Evolutionary conservation across 306 rosid genomes (phyloP), one percentile per base, ranked within the genome.

Genomic region (Rosa rugosa): DNA sequence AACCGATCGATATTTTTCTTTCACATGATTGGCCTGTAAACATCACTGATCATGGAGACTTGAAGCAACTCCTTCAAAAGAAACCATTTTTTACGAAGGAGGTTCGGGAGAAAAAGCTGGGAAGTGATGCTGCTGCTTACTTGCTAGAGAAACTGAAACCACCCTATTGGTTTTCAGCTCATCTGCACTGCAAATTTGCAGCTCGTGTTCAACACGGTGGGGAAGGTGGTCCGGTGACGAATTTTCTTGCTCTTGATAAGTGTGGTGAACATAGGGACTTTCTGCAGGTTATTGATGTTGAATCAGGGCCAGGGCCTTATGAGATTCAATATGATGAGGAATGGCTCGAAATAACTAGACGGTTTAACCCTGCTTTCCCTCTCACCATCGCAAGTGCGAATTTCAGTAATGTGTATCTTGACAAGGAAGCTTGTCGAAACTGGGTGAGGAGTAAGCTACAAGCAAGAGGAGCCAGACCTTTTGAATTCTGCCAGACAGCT

Each of bases 21-120:
- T 94, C 98, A 3, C 97, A 94, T 80, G 98, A 94, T 85, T 94
- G 98, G 98, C 98, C 97, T 0, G 41, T 87, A 74, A 88, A 93
- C 36, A 89, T 94, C 86, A 92, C 97, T 72, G 97, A 92, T 69
- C 89, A 81, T 80, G 98, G 98, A 84, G 78, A 94, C 76, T 88
- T 86, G 86, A 50, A 82, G 87, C 82, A 86, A 56, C 97, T 92
- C 81, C 82, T 91, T 74, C 83, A 42, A 63, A 65, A 36, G 14
- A 92, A 92, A 82, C 87, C 77, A 27, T 80, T 27, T 27, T 27
- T 27, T 27, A 27, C 31, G 31, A 27, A 27, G 31, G 31, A 27
- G 31, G 31, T 27, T 27, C 31, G 31, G 31, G 31, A 27, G 31
- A 27, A 27, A 27, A 90, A 77, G 67, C 93, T 94, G 25, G 97